phyloP scores from a whole-genome alignment of 305 asterid species.

The Striga hermonthica region DNA sequence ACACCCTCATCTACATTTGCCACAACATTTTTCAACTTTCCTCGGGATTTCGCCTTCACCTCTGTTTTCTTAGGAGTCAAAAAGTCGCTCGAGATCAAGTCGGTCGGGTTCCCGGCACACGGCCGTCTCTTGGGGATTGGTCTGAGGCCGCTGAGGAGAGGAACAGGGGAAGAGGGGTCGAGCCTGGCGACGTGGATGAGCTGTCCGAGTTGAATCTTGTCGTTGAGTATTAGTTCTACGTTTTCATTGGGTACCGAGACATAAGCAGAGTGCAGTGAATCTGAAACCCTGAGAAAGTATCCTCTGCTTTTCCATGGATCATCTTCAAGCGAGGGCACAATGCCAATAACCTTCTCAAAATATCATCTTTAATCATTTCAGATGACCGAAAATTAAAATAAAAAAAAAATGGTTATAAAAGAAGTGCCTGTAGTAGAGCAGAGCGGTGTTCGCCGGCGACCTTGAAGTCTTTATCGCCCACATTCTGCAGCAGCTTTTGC shows the following conservation, averaged over 20 bases:
- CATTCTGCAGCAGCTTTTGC: conserved; percentile 54
- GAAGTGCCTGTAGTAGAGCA: conserved; percentile 61
- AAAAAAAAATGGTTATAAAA: neutral
- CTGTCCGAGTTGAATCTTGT: conserved; percentile 82
- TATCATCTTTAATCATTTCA: no score
- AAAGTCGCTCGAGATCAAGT: conserved; percentile 83
- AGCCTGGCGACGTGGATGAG: conserved; percentile 68
- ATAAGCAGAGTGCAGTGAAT: conserved; percentile 85
- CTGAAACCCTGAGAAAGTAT: conserved; percentile 80
- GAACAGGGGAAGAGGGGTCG: conserved; percentile 80
- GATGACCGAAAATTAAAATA: neutral
- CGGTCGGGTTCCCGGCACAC: conserved; percentile 76
- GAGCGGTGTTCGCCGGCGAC: conserved; percentile 68
- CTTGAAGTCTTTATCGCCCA: conserved; percentile 49
- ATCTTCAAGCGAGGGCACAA: conserved; percentile 78
- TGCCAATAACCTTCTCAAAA: conserved; percentile 58
- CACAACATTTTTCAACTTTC: conserved; percentile 42
- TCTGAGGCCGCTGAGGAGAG: conserved; percentile 69
- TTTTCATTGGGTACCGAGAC: conserved; percentile 76
- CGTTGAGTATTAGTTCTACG: conserved; percentile 66
- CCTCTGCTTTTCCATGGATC: conserved; percentile 95
- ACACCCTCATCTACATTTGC: conserved; percentile 41
- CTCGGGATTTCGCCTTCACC: conserved; percentile 41
- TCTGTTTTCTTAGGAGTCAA: conserved; percentile 49
- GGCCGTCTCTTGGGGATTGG: conserved; percentile 71